A percentile compares a stretch with the other conserved stretches of the same genome.
These are phyloP conservation scores for Debaryomycetaceae sp. DNA, from an alignment of 1,139 yeast species.

Conservation along the genomic window DNA sequence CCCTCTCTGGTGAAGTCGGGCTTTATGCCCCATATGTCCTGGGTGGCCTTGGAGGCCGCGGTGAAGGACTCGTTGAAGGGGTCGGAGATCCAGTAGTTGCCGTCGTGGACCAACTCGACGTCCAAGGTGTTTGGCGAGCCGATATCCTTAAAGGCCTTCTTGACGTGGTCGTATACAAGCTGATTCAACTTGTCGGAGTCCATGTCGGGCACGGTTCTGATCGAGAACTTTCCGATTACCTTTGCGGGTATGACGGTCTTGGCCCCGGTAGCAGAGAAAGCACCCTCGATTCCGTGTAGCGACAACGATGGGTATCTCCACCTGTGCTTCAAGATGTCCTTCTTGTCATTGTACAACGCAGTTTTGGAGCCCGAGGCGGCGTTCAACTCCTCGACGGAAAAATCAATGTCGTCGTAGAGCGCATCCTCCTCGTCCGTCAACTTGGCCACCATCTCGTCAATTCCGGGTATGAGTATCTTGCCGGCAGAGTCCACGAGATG, in stretches of 20 bases:
- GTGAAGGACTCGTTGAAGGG: slow-evolving; percentile 91
- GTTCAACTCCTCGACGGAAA: slow-evolving; percentile 78
- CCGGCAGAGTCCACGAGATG: slow-evolving; percentile 79
- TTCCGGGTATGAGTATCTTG: slow-evolving; percentile 80
- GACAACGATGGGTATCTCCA: slow-evolving; percentile 98
- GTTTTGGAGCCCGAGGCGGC: slow-evolving; percentile 87
- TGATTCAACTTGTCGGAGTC: slow-evolving; percentile 75
- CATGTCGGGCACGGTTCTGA: slow-evolving; percentile 95
- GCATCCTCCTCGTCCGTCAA: slow-evolving; percentile 74
- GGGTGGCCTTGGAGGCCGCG: slow-evolving; percentile 93
- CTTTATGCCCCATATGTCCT: slow-evolving; percentile 88
- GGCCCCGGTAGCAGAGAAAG: slow-evolving; percentile 92
- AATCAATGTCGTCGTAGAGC: slow-evolving; percentile 82
- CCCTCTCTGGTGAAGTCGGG: slow-evolving; percentile 99
- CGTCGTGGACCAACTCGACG: slow-evolving; percentile 85
- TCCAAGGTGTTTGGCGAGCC: slow-evolving; percentile 71
- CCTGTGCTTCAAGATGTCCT: slow-evolving; percentile 90
- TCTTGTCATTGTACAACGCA: slow-evolving; percentile 69
- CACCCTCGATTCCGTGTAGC: slow-evolving; percentile 96
- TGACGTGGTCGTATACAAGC: slow-evolving; percentile 68
- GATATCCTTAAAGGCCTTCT: slow-evolving; percentile 60
- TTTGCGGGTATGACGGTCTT: slow-evolving; percentile 97
- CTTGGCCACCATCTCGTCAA: slow-evolving; percentile 92
- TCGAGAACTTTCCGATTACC: slow-evolving; percentile 91
- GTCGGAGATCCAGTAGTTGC: slow-evolving; percentile 93